Evolutionary conservation across 1,284 basidiomycete genomes (phyloP).

Genomic region (Peniophora sp.): DNA sequence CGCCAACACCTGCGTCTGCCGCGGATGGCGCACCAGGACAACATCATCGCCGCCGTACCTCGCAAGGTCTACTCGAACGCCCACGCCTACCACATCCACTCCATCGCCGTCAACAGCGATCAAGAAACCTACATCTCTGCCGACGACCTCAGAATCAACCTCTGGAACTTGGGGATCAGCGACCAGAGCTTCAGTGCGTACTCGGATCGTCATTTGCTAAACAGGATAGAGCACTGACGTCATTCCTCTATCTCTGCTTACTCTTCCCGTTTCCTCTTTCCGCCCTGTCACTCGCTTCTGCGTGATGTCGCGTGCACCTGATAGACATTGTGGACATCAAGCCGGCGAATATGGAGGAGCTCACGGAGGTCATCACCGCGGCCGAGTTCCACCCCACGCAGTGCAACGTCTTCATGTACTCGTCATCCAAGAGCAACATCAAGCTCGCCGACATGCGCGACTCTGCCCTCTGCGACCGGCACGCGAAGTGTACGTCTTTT

Average conservation of each 20-base stretch:
- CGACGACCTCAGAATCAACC: slow-evolving; percentile 92
- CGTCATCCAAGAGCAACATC: slow-evolving; percentile 98
- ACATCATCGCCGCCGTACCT: slow-evolving; percentile 97
- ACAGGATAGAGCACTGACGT: slow-evolving; percentile 1
- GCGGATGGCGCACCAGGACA: slow-evolving; percentile 90
- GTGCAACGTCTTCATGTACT: slow-evolving; percentile 99
- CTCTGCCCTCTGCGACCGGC: slow-evolving; percentile 92
- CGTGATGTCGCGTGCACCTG: neutral
- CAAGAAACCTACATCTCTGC: slow-evolving; percentile 99
- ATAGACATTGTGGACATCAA: slow-evolving; percentile 99
- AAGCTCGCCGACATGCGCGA: slow-evolving; percentile 99
- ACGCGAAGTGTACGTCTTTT: slow-evolving; percentile 81
- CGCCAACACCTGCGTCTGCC: slow-evolving; percentile 69
- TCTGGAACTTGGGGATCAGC: slow-evolving; percentile 98
- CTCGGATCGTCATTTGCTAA: neutral
- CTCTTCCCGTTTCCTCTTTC: slow-evolving; percentile 3
- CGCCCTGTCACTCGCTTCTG: neutral
- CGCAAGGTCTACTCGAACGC: slow-evolving; percentile 99
- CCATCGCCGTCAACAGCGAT: slow-evolving; percentile 98
- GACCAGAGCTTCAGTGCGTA: slow-evolving; percentile 98
- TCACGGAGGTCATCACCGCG: slow-evolving; percentile 99
- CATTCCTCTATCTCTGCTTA: neutral
- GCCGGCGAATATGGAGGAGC: slow-evolving; percentile 99
- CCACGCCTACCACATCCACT: slow-evolving; percentile 99
- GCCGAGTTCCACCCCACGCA: slow-evolving; percentile 98